Evolutionary conservation across 495 filamentous ascomycete species (phyloP), one percentile per base, ranked within the genome.

Genomic region (Chaetomium cochliodes): DNA sequence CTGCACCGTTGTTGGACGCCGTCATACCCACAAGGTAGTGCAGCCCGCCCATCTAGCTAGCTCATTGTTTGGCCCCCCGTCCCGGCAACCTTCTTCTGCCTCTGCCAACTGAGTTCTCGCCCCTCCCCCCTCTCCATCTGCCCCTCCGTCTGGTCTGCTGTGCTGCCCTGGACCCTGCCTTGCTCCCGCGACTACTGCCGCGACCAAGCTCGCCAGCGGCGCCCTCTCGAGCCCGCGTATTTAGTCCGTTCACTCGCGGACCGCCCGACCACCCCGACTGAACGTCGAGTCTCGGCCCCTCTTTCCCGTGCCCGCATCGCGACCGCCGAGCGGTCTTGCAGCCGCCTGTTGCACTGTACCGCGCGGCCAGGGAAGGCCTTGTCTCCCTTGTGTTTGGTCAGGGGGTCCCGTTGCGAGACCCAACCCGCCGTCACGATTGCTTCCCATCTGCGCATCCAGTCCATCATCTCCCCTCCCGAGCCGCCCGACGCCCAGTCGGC

Each of bases 351-450:
- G 67, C 70, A 69, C 64, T 67, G 70, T 70, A 63, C 67, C 64
- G 65, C 67, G 63, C 63, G 64, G 65, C 66, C 64, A 63, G 70
- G 68, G 65, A 63, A 62, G 67, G 65, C 64, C 58, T 65, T 62
- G 57, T 63, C 42, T 56, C 60, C 25, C 50, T 46, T 51, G 52
- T 44, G 37, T 61, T 64, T 64, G 61, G 23, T 62, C 62, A 63
- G 57, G 65, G 72, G 74, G 72, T 74, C 68, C 65, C 65, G 63
- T 62, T 62, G 65, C 58, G 71, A 67, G 69, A 72, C 73, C 79
- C 79, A 70, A 78, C 57, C 70, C 69, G 58, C 73, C 79, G 77
- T 70, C 79, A 81, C 77, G 68, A 81, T 81, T 77, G 77, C 78
- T 62, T 78, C 77, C 65, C 78, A 78, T 73, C 71, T 81, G 52